Percentiles rank a stretch among this genome's conserved stretches.
These are phyloP conservation scores for Debaryomyces sp. DNA, from an alignment of 1,139 yeast species.

Conservation along the genomic window DNA sequence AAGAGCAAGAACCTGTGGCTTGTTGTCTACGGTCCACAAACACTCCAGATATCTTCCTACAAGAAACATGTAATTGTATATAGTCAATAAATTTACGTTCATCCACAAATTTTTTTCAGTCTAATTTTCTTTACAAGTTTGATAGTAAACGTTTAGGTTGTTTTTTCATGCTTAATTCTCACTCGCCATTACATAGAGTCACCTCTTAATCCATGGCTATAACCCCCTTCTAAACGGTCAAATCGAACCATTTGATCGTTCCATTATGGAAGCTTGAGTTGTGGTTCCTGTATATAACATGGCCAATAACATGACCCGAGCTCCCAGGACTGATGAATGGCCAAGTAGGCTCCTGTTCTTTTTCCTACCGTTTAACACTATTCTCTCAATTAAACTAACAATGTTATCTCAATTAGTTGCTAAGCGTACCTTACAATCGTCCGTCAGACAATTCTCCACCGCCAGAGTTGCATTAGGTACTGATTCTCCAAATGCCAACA, in stretches of 20 bases:
- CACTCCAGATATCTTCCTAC: conserved; percentile 49
- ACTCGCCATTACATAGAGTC: not conserved
- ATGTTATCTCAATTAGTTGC: conserved; percentile 41
- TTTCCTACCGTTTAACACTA: not conserved
- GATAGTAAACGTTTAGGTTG: not conserved
- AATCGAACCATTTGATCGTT: not conserved
- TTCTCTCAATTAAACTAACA: conserved; percentile 2
- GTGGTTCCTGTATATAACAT: not conserved
- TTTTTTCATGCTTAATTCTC: not conserved
- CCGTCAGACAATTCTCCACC: conserved; percentile 43
- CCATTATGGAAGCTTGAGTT: not conserved
- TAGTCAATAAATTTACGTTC: conserved; percentile 5
- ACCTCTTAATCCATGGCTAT: not conserved
- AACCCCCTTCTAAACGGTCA: not conserved
- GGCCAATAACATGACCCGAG: conserved; percentile 5
- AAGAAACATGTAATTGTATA: conserved; percentile 32
- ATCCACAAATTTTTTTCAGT: not conserved
- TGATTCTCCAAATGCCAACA: conserved; percentile 17
- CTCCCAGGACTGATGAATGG: not conserved
- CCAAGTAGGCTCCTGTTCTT: not conserved
- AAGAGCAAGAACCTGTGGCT: conserved; percentile 69
- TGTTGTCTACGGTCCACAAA: conserved; percentile 63
- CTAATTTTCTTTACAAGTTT: not conserved
- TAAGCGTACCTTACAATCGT: conserved; percentile 28
- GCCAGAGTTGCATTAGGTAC: conserved; percentile 31